These are phyloP conservation scores for Aurantiochytrium sp. DNA, from an alignment of 108 stramenopile species.

Conservation along the genomic window DNA sequence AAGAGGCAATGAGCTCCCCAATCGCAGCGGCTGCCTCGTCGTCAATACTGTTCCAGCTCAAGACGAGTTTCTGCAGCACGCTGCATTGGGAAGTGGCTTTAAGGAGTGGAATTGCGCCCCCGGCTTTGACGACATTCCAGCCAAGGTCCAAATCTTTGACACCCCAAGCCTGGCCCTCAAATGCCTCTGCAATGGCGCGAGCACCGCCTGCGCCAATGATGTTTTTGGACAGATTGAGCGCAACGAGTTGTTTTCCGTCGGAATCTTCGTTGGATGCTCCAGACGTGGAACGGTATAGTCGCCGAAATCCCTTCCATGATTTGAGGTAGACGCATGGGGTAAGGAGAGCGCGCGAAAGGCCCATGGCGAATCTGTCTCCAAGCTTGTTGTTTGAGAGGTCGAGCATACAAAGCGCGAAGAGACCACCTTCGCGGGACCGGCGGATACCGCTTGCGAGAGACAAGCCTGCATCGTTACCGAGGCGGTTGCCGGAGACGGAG, in stretches of 20 bases:
- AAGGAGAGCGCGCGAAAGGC: background rate
- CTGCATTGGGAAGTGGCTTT: background rate
- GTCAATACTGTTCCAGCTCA: background rate
- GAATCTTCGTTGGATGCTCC: too few relatives aligned
- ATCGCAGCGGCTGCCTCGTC: background rate
- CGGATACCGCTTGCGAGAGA: background rate
- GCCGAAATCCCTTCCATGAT: too few relatives aligned
- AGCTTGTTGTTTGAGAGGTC: background rate
- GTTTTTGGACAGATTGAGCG: background rate
- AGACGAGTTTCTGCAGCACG: background rate
- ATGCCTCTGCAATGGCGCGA: background rate
- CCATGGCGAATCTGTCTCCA: background rate
- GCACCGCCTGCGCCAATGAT: background rate
- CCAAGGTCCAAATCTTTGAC: background rate
- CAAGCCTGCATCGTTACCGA: background rate
- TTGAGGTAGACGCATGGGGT: too few relatives aligned
- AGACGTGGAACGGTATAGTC: too few relatives aligned
- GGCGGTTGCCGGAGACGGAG: background rate
- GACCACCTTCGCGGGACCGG: background rate
- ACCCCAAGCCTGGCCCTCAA: background rate
- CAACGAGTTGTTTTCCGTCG: background rate
- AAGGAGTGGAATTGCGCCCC: background rate
- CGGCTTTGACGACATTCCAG: background rate
- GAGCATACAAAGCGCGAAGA: background rate
- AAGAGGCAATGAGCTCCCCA: background rate